These are phyloP conservation scores for Epichloe amarillans DNA, from an alignment of 2,329 filamentous ascomycete species.

Conservation along the genomic window DNA sequence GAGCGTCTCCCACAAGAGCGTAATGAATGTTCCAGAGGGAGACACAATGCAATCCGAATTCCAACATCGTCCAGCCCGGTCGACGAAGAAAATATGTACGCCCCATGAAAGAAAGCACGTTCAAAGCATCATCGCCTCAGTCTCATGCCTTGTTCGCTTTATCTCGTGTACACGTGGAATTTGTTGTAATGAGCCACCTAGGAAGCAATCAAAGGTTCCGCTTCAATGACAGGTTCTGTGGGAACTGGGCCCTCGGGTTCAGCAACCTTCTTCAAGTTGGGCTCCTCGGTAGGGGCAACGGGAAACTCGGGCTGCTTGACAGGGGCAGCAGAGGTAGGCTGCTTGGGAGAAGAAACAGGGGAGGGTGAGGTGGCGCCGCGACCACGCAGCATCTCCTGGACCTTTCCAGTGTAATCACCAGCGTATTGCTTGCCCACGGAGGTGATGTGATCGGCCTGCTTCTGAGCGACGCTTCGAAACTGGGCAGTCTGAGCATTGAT, in stretches of 20 bases:
- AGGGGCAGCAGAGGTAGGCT: conserved; percentile 14
- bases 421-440: conserved; percentile 54
- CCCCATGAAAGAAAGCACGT: conserved; percentile 16
- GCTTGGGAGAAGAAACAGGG: conserved; percentile 21
- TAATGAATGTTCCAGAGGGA: conserved; percentile 11
- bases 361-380: conserved; percentile 30
- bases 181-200: conserved; percentile 14
- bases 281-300: conserved; percentile 24
- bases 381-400: conserved; percentile 47
- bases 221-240: conserved; percentile 14
- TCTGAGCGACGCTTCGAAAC: conserved; percentile 45
- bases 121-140: conserved; percentile 12
- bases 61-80: conserved; percentile 13
- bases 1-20: background rate
- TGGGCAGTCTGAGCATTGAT: conserved; percentile 50
- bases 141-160: conserved; percentile 12
- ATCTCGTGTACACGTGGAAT: conserved; percentile 16
- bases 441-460: conserved; percentile 50
- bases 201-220: conserved; percentile 17
- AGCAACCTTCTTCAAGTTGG: conserved; percentile 7
- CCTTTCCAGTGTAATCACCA: conserved; percentile 55
- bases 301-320: conserved; percentile 22
- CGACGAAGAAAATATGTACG: conserved; percentile 14
- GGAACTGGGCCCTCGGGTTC: conserved; percentile 13
- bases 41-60: conserved; percentile 13